A percentile compares a stretch with the other conserved stretches of the same genome.
phyloP scores from a whole-genome alignment of 1,284 basidiomycete species.

The Irpex sp. region DNA sequence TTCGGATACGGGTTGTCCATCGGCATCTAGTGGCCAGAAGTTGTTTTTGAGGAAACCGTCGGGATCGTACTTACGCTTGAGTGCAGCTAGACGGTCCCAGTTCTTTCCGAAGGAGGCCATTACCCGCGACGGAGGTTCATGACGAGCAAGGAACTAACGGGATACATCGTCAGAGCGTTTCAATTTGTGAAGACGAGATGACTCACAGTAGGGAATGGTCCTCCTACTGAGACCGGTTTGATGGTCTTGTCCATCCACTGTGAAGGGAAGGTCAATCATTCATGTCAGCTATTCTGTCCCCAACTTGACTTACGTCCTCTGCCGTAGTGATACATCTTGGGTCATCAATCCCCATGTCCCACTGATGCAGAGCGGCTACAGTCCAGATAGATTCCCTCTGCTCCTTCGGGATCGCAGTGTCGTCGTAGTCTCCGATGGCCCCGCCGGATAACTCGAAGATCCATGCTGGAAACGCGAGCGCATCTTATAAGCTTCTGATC shows the following conservation, averaged over 20 bases:
- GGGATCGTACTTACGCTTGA: constrained; percentile 77
- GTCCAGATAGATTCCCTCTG: constrained; percentile 80
- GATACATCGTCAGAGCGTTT: background rate
- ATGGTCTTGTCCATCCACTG: constrained; percentile 77
- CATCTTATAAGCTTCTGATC: background rate
- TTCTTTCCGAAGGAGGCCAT: constrained; percentile 68
- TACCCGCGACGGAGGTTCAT: constrained; percentile 55
- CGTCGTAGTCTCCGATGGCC: constrained; percentile 68
- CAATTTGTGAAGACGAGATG: background rate
- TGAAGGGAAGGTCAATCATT: constrained; percentile 10
- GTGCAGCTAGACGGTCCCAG: constrained; percentile 59
- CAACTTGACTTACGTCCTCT: constrained; percentile 52
- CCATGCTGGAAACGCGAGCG: constrained; percentile 55
- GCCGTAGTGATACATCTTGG: constrained; percentile 73
- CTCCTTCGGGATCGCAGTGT: constrained; percentile 67
- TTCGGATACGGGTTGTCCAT: constrained; percentile 43
- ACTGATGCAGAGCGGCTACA: constrained; percentile 87
- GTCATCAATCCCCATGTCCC: constrained; percentile 80
- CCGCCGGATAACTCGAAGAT: constrained; percentile 85
- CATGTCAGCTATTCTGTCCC: background rate
- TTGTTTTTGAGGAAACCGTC: constrained; percentile 64
- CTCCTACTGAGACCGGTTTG: constrained; percentile 63
- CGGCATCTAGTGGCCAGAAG: constrained; percentile 67
- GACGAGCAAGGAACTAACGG: constrained; percentile 71
- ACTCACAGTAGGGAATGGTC: constrained; percentile 77